Evolutionary conservation across 768 basidiomycete genomes (phyloP).

Genomic region (Sporobolomyces phaffii): DNA sequence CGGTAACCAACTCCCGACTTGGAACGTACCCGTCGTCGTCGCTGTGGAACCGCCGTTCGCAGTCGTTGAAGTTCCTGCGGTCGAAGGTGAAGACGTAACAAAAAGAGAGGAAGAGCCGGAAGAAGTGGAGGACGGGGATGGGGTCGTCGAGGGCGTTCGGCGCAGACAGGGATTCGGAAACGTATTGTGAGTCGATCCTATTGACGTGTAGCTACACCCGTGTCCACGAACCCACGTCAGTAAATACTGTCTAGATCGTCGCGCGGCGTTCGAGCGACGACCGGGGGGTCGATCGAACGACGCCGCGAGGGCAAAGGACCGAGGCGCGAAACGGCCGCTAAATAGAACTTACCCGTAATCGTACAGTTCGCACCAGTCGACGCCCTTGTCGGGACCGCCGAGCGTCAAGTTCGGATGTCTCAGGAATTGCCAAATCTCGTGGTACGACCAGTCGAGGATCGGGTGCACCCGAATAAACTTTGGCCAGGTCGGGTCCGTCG

Average conservation of each 20-base stretch:
- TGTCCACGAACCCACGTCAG: too few relatives aligned
- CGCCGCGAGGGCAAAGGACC: background rate
- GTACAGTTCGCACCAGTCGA: slow-evolving; percentile 84
- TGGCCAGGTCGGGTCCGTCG: slow-evolving; percentile 88
- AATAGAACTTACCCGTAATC: slow-evolving; percentile 87
- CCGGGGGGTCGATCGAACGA: too few relatives aligned
- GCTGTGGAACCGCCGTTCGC: background rate
- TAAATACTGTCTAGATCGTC: too few relatives aligned
- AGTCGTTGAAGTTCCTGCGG: slow-evolving; percentile 4
- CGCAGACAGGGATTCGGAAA: slow-evolving; percentile 67
- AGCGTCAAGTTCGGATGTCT: slow-evolving; percentile 44
- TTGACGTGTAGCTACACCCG: slow-evolving; percentile 89
- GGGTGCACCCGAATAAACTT: slow-evolving; percentile 84
- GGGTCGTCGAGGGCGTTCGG: background rate
- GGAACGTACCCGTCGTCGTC: too few relatives aligned
- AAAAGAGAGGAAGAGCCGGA: background rate
- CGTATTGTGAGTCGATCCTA: slow-evolving; percentile 92
- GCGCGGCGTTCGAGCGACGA: too few relatives aligned
- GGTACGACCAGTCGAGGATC: slow-evolving; percentile 90
- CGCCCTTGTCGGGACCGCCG: slow-evolving; percentile 46
- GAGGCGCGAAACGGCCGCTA: background rate
- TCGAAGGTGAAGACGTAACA: background rate
- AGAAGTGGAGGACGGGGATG: background rate
- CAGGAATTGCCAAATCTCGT: slow-evolving; percentile 82
- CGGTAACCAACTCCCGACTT: slow-evolving; percentile 58